A percentile compares a stretch with the other conserved stretches of the same genome.
Evolutionary conservation across 345 rosid species (phyloP).

Genomic region (Stellera chamaejasme): DNA sequence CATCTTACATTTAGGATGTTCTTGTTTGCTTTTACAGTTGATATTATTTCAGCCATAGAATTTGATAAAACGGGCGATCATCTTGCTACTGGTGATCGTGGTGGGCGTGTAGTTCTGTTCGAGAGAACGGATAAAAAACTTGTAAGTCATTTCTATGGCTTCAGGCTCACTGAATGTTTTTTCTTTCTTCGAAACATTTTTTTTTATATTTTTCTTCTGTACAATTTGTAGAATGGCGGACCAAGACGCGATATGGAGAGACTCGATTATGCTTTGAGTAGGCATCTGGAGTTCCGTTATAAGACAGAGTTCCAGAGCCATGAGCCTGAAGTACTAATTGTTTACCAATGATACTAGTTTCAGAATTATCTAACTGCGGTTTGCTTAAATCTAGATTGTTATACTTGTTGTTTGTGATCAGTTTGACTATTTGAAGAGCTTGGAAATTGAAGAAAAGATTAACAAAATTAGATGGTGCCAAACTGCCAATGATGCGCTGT

Average conservation of each 20-base stretch:
- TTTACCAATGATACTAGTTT: not conserved
- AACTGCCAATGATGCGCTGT: conserved; percentile 78
- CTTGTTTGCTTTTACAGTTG: conserved; percentile 54
- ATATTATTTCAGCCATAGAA: conserved; percentile 97
- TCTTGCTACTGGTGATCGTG: conserved; percentile 99
- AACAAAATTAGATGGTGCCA: conserved; percentile 99
- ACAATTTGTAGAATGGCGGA: conserved; percentile 52
- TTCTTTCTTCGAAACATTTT: not conserved
- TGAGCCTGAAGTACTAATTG: conserved; percentile 84
- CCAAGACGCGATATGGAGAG: conserved; percentile 78
- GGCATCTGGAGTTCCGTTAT: conserved; percentile 98
- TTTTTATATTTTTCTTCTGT: conserved; percentile 13
- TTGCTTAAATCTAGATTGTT: not conserved
- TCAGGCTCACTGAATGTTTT: conserved; percentile 1
- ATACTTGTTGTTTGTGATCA: conserved; percentile 13
- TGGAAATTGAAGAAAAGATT: conserved; percentile 99
- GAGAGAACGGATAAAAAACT: conserved; percentile 84
- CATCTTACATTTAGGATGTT: not conserved
- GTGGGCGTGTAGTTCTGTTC: conserved; percentile 97
- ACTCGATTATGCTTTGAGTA: conserved; percentile 46
- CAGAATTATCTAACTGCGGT: not conserved
- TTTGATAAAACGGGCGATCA: conserved; percentile 96
- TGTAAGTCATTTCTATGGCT: conserved; percentile 34
- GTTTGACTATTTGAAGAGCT: conserved; percentile 99
- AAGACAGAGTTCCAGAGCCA: conserved; percentile 99